Evolutionary conservation across 495 filamentous ascomycete species (phyloP), one percentile per base, ranked within the genome.

Genomic region (Neurospora sublineolata): DNA sequence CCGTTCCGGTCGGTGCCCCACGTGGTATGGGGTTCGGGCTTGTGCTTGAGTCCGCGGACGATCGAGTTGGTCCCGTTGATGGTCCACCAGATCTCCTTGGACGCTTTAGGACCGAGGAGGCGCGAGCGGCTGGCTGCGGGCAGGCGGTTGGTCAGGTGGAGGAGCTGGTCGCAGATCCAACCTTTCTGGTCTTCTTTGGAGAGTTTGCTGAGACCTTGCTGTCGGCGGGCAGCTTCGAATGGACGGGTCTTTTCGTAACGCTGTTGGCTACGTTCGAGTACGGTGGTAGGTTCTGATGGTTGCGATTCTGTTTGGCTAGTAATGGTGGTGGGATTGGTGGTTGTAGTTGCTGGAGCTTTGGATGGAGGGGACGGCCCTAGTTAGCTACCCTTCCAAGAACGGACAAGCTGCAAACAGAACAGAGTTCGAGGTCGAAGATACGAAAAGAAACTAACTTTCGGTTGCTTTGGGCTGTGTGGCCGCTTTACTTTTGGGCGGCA

Each of bases 71-170:
- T 75, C 68, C 86, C 81, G 78, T 82, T 83, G 3, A 86, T 74
- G 7, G 75, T 71, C 70, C 81, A 81, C 85, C 84, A 86, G 68
- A 84, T 79, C 69, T 88, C 86, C 71, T 80, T 82, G 71, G 84
- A 80, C 52, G 79, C 75, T 75, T 83, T 84, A 71, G 77, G 77
- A 1, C 76, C 81, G 44, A 85, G 76, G 44, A 85, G 76, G 7
- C 73, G 72, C 20, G 68, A 20, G 37, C 68, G 64, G 30, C 77
- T 73, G 67, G 76, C 70, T 11, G 74, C 72, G 44, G 72, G 75
- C 1, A 79, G 74, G 69, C 76, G 78, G 10, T 80, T 73, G 69
- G 81, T 75, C 64, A 77, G 76, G 70, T 78, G 69, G 69, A 79
- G 77, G 16, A 80, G 69, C 52, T 64, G 52, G 7, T 64, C 52